These are phyloP conservation scores for Ceratobasidium sp. DNA, from an alignment of 1,284 basidiomycete species.

Conservation along the genomic window DNA sequence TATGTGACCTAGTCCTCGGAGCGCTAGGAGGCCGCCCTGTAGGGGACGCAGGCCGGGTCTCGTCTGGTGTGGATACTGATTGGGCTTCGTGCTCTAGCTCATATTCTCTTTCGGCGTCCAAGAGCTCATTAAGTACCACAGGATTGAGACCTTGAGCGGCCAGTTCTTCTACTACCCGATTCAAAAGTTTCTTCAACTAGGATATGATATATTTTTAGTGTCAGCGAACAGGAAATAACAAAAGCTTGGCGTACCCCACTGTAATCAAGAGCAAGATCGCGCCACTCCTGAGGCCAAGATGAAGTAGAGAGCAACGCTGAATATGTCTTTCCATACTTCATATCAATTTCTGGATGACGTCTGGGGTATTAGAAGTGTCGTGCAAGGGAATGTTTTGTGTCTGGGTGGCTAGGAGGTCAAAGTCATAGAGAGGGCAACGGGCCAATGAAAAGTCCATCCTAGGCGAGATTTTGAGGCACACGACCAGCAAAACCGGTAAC, in stretches of 20 bases:
- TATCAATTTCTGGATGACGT: conserved; percentile 53
- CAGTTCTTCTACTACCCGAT: conserved; percentile 88
- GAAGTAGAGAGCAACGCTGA: conserved; percentile 70
- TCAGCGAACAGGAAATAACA: conserved; percentile 21
- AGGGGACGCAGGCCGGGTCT: background rate
- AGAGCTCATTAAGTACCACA: conserved; percentile 65
- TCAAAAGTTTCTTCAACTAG: conserved; percentile 93
- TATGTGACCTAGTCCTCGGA: background rate
- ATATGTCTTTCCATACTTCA: conserved; percentile 90
- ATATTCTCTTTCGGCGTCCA: conserved; percentile 55
- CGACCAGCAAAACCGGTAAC: conserved; percentile 22
- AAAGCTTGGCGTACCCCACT: conserved; percentile 68
- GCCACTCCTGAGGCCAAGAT: conserved; percentile 80
- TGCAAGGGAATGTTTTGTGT: background rate
- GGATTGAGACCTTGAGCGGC: conserved; percentile 80
- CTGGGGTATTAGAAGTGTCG: background rate
- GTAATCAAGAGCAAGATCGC: conserved; percentile 87
- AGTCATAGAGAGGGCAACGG: background rate
- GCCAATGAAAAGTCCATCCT: conserved; percentile 17
- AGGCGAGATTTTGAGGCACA: conserved; percentile 21
- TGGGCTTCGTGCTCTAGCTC: conserved; percentile 49
- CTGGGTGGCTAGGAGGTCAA: conserved; percentile 1
- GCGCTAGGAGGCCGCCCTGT: background rate
- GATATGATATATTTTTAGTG: background rate
- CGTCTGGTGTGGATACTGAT: conserved; percentile 41